phyloP scores from a whole-genome alignment of 129 eudicot genomes.

The Lactuca sativa region DNA sequence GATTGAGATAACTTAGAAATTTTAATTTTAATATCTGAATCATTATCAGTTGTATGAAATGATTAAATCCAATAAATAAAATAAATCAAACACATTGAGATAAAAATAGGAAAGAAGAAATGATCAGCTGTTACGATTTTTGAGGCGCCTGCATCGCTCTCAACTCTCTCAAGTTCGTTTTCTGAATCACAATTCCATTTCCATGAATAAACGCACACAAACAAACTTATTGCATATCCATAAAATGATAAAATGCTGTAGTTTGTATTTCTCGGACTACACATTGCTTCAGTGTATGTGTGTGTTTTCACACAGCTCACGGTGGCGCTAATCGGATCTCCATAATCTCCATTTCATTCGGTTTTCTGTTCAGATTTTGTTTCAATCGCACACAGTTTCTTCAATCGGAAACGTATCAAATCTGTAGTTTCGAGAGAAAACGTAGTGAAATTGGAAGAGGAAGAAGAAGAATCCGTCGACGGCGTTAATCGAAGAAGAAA shows the following conservation, averaged over 20 bases:
- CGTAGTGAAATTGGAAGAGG: slow-evolving; percentile 13
- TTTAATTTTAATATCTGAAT: background rate
- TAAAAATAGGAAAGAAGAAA: slow-evolving; percentile 3
- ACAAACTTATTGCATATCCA: background rate
- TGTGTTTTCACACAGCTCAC: background rate
- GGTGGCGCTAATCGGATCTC: background rate
- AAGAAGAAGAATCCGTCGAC: slow-evolving; percentile 5
- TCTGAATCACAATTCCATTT: slow-evolving; percentile 5
- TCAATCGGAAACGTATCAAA: background rate
- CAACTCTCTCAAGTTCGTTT: slow-evolving; percentile 19
- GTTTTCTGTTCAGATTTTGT: slow-evolving; percentile 10
- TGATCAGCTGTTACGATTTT: slow-evolving; percentile 10
- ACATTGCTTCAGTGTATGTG: background rate
- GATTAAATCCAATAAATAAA: background rate
- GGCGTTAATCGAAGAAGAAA: slow-evolving; percentile 7
- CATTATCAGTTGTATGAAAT: background rate
- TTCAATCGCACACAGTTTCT: background rate
- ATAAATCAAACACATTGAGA: background rate
- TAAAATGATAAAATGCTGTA: background rate
- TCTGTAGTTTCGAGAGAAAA: background rate
- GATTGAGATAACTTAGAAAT: background rate
- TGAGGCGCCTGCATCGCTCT: slow-evolving; percentile 28
- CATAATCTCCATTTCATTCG: slow-evolving; percentile 9
- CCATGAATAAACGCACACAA: slow-evolving; percentile 12
- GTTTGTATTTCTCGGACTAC: background rate